Conservation (phyloP, 768 basidiomycete genomes). For the Leccinum uliginosum region DNA sequence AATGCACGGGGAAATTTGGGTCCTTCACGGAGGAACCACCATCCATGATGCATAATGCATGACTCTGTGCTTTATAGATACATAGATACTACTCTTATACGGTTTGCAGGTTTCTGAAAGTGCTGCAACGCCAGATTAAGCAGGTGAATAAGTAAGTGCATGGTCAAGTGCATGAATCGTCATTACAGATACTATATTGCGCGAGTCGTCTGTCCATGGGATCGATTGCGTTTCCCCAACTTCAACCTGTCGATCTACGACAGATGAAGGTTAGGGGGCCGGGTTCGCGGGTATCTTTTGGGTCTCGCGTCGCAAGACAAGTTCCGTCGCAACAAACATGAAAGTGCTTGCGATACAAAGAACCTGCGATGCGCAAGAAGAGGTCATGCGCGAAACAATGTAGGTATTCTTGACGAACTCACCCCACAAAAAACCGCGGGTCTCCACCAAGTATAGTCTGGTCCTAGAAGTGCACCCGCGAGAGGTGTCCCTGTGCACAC, state of each 20-base stretch:
- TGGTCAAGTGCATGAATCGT: neutral
- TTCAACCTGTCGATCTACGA: neutral
- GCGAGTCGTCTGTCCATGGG: neutral
- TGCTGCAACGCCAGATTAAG: neutral
- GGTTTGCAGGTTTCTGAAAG: neutral
- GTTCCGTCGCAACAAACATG: conserved; percentile 11
- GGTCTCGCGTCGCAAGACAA: conserved; percentile 4
- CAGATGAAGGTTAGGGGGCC: neutral
- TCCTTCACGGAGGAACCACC: neutral
- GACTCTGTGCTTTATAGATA: neutral
- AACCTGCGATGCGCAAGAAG: conserved; percentile 5
- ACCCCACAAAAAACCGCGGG: conserved; percentile 50
- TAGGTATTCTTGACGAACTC: conserved; percentile 1
- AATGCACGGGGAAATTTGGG: neutral
- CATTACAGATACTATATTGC: neutral
- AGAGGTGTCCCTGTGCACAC: conserved; percentile 45
- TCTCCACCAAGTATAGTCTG: conserved; percentile 52
- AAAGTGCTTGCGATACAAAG: conserved; percentile 15
- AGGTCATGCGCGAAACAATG: neutral
- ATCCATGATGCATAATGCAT: neutral
- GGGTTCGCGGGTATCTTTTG: neutral
- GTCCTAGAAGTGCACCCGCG: conserved; percentile 49
- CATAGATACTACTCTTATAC: neutral
- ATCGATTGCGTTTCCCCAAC: neutral
- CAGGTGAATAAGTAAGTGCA: neutral